These are phyloP conservation scores for Colletotrichum sp. DNA, from an alignment of 2,329 filamentous ascomycete genomes.

Conservation along the genomic window DNA sequence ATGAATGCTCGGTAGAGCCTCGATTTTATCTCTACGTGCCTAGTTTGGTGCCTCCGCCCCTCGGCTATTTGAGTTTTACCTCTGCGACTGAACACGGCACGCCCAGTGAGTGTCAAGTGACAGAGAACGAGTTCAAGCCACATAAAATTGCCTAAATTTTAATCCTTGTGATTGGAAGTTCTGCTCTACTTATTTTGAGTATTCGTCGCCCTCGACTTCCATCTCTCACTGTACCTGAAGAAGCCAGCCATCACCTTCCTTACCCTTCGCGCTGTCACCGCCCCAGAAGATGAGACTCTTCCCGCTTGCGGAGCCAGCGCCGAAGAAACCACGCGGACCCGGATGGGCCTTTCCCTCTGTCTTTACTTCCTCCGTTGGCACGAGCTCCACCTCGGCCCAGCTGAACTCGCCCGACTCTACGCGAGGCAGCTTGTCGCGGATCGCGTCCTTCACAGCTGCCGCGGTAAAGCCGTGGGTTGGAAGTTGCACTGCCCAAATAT, in stretches of 20 bases:
- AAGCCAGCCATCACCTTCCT: constrained; percentile 44
- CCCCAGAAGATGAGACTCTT: constrained; percentile 58
- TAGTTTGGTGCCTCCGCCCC: not conserved
- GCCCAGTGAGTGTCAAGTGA: not conserved
- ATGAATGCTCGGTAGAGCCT: not conserved
- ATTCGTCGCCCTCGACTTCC: not conserved
- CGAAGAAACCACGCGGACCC: constrained; percentile 43
- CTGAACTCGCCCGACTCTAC: constrained; percentile 49
- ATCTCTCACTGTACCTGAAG: constrained; percentile 27
- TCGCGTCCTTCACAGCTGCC: constrained; percentile 54
- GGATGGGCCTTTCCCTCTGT: constrained; percentile 46
- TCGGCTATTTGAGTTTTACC: not conserved
- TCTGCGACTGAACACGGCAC: not conserved
- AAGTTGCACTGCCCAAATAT: constrained; percentile 60
- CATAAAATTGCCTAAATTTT: not conserved
- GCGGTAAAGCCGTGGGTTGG: constrained; percentile 48
- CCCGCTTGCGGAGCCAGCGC: constrained; percentile 45
- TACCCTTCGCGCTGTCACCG: constrained; percentile 47
- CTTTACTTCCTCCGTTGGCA: constrained; percentile 45
- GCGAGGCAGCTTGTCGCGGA: constrained; percentile 45
- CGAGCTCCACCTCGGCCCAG: constrained; percentile 56
- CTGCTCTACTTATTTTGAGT: not conserved
- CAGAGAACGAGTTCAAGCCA: not conserved
- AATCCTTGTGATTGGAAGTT: not conserved
- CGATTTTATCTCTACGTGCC: not conserved